These are phyloP conservation scores for Botrytis galanthina DNA, from an alignment of 2,329 filamentous ascomycete species.

Conservation along the genomic window DNA sequence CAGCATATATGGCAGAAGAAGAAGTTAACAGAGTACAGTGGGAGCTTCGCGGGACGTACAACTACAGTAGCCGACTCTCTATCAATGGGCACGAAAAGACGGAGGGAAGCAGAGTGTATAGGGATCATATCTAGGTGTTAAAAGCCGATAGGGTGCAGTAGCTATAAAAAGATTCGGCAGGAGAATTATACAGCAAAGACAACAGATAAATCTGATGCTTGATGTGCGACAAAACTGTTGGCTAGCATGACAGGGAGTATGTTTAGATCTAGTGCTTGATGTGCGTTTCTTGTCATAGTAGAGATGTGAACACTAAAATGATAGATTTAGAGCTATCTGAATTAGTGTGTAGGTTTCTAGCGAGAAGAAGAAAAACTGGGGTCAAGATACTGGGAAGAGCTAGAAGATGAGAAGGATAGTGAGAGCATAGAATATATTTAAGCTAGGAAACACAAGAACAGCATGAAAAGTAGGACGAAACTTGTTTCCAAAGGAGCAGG, in stretches of 20 bases:
- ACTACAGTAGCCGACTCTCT: background rate
- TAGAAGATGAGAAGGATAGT: background rate
- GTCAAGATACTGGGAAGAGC: background rate
- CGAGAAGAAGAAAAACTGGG: background rate
- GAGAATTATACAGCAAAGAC: fast-evolving
- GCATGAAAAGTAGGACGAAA: background rate
- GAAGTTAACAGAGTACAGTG: background rate
- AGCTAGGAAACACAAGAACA: background rate
- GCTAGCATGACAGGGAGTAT: too few relatives aligned
- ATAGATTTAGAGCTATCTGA: background rate
- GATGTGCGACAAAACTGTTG: background rate
- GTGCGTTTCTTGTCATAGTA: background rate
- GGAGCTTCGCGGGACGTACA: background rate
- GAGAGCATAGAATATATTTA: too few relatives aligned
- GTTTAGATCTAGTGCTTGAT: too few relatives aligned
- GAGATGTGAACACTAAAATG: fast-evolving
- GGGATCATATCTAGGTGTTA: background rate
- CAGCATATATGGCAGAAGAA: background rate
- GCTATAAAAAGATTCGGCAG: background rate
- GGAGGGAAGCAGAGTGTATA: fast-evolving
- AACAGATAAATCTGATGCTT: background rate
- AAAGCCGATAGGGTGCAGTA: background rate
- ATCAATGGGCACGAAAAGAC: background rate
- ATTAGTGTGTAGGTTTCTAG: background rate
- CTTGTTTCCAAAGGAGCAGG: background rate